Conservation (phyloP, 179 eudicot genomes). For the Amaranthus tricolor region DNA sequence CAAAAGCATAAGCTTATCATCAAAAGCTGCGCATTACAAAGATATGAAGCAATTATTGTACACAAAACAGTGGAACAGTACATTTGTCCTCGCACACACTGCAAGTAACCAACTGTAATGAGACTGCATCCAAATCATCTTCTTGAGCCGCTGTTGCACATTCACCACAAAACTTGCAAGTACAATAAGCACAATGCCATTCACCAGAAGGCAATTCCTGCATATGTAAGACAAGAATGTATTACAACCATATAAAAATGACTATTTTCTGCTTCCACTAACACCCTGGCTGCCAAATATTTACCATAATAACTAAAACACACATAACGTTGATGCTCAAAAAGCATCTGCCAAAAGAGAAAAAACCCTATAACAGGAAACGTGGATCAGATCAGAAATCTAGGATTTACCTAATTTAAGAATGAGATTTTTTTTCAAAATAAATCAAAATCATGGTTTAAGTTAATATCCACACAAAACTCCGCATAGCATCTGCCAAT, state of each 20-base stretch:
- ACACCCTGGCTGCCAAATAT: neutral
- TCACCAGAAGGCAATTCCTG: conserved; percentile 92
- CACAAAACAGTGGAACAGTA: conserved; percentile 18
- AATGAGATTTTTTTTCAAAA: too few species aligned
- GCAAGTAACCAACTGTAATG: conserved; percentile 52
- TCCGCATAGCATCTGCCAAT: neutral
- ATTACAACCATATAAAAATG: neutral
- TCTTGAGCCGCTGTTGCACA: conserved; percentile 28
- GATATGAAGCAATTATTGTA: conserved; percentile 2
- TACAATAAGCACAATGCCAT: conserved; percentile 82
- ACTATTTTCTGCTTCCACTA: neutral
- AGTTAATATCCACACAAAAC: neutral
- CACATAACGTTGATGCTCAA: neutral
- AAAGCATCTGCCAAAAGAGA: too few species aligned
- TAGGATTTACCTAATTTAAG: neutral
- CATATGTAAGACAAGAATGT: conserved; percentile 19
- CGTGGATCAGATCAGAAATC: neutral
- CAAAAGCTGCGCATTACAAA: conserved; percentile 7
- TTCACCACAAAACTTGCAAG: conserved; percentile 80
- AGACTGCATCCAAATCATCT: conserved; percentile 27
- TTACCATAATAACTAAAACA: neutral
- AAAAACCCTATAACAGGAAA: neutral
- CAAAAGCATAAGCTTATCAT: conserved; percentile 22
- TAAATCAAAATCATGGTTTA: neutral
- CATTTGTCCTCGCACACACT: conserved; percentile 85